These are phyloP conservation scores for Melaleuca quinquenervia DNA, from an alignment of 345 rosid genomes.

Conservation along the genomic window DNA sequence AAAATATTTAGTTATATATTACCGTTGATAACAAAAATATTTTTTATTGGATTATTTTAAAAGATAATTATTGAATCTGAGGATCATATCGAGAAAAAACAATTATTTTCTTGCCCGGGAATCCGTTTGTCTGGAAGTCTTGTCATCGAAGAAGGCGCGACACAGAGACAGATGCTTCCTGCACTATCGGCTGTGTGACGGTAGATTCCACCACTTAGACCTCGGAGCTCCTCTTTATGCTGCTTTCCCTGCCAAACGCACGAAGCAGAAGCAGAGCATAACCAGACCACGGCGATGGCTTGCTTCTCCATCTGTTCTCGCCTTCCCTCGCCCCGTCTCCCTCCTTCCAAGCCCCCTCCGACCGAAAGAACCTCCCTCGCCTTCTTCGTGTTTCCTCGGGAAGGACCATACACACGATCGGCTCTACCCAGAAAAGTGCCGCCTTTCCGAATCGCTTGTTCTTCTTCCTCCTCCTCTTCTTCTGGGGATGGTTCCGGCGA, in stretches of 20 bases:
- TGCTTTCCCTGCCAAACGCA: neutral
- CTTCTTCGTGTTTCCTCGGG: constrained; percentile 7
- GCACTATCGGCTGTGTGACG: neutral
- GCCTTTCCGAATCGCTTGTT: constrained; percentile 16
- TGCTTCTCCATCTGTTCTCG: neutral
- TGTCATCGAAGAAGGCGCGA: neutral
- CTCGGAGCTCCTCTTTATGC: neutral
- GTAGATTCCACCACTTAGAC: neutral
- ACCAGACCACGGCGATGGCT: neutral
- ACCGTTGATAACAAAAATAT: neutral
- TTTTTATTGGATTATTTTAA: neutral
- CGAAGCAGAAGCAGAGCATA: neutral
- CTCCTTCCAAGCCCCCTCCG: neutral
- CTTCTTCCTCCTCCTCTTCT: constrained; percentile 14
- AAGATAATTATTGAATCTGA: neutral
- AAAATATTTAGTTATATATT: neutral
- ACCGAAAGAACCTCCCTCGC: neutral
- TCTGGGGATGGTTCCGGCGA: constrained; percentile 35
- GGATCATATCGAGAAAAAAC: neutral
- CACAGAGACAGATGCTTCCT: neutral
- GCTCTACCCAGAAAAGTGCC: constrained; percentile 7
- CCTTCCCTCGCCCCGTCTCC: neutral
- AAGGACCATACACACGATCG: neutral
- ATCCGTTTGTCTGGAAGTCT: neutral
- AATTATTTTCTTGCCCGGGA: neutral